Conservation (phyloP, 768 basidiomycete genomes). For the Trametes meyenii region DNA sequence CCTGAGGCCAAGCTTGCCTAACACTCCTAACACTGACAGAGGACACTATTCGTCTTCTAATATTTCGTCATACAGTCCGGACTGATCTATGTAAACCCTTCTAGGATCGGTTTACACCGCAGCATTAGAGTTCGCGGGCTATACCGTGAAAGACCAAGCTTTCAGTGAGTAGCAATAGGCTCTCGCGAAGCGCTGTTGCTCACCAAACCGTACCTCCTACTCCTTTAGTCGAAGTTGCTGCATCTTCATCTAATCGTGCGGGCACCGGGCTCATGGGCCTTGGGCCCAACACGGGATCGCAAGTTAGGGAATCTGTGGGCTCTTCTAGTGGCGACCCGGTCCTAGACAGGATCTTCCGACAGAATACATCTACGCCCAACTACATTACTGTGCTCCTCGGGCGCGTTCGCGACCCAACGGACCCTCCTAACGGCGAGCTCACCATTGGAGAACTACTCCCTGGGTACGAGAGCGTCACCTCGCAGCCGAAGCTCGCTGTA, state of each 20-base stretch:
- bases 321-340: constrained; percentile 48
- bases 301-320: constrained; percentile 41
- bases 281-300: constrained; percentile 62
- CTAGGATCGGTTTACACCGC: constrained; percentile 51
- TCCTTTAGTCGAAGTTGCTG: constrained; percentile 44
- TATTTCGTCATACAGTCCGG: no score
- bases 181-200: not conserved
- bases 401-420: constrained; percentile 55
- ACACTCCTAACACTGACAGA: no score
- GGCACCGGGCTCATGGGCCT: constrained; percentile 54
- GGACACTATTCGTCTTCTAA: no score
- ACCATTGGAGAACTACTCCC: constrained; percentile 62
- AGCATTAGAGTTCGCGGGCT: constrained; percentile 46
- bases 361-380: constrained; percentile 60
- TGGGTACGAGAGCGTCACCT: constrained; percentile 50
- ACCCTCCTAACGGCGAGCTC: constrained; percentile 59
- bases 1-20: no score
- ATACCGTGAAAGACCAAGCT: constrained; percentile 48
- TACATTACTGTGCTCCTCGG: constrained; percentile 66
- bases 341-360: constrained; percentile 66
- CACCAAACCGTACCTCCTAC: not conserved
- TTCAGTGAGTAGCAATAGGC: constrained; percentile 40
- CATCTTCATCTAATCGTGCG: constrained; percentile 33
- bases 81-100: not conserved
- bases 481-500: constrained; percentile 56